Conservation (phyloP, 2,329 filamentous ascomycete genomes). For the Aspergillus puulaauensis region DNA sequence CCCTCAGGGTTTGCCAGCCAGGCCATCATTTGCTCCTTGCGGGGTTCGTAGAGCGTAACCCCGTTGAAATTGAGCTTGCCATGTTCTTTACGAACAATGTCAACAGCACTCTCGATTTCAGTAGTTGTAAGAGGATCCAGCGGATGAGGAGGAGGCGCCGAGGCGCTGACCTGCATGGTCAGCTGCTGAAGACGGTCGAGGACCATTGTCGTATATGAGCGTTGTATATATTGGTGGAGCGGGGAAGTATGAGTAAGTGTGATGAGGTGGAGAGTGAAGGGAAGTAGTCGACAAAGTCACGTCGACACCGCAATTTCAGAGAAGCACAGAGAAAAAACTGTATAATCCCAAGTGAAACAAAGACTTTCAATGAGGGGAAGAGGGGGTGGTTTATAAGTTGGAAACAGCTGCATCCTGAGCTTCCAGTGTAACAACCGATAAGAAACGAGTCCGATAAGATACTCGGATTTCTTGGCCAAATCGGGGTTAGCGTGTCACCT, state of each 20-base stretch:
- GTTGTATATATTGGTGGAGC: neutral
- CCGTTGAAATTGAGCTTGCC: constrained; percentile 79
- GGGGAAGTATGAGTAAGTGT: neutral
- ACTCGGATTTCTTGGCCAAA: constrained; percentile 60
- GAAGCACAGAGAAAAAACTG: neutral
- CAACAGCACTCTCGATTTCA: constrained; percentile 73
- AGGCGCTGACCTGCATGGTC: constrained; percentile 60
- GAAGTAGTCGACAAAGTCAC: neutral
- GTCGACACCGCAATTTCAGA: neutral
- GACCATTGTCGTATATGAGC: constrained; percentile 46
- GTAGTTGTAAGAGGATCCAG: constrained; percentile 71
- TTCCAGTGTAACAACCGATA: constrained; percentile 10
- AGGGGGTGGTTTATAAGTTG: constrained; percentile 8
- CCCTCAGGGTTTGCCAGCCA: constrained; percentile 70
- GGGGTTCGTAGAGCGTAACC: constrained; percentile 79
- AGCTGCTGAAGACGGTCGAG: constrained; percentile 65
- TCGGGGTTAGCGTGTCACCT: constrained; percentile 42
- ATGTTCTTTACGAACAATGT: constrained; percentile 68
- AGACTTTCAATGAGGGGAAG: neutral
- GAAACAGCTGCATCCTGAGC: constrained; percentile 1
- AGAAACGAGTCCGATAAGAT: constrained; percentile 12
- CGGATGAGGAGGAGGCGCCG: constrained; percentile 61
- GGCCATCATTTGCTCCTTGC: constrained; percentile 77
- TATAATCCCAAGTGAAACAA: neutral
- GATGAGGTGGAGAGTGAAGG: neutral